Evolutionary conservation across 1,139 yeast genomes (phyloP), one percentile per base, ranked within the genome.

Genomic region (Magnusiomyces tetraspermus): DNA sequence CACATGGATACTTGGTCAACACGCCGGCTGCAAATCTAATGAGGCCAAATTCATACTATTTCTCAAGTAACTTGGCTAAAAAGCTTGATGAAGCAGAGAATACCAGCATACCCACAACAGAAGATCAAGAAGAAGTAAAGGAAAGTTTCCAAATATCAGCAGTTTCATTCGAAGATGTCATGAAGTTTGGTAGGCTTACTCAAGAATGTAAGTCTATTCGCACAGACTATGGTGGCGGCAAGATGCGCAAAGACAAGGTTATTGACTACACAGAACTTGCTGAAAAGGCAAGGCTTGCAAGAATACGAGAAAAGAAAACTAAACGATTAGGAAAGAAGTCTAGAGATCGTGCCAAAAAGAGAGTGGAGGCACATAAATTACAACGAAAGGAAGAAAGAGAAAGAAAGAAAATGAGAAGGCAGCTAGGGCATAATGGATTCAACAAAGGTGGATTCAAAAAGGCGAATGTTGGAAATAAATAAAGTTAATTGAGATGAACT

Each of bases 261-360:
- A 48, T 64, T 26, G 63, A 63, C 38, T 65, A 58, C 38, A 59
- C 60, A 8, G 61, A 59, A 13, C 56, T 60, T 33, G 65, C 62
- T 26, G 58, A 56, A 11, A 56, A 63, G 49, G 60, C 59, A 3
- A 58, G 55, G 28, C 57, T 22, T 17, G 30, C 23, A 26, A 37
- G 44, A 26, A 23, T 47, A 24, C 17, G 51, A 33, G 61, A 58
- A 13, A 53, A 58, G 22, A 58, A 51, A 43, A 52, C 55, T 31
- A 57, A 56, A 46, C 56, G 61, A 38, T 71, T 71, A 1, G 70
- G 72, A 15, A 66, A 66, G 53, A 61, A 60, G 53, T 60, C 69
- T 1, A 60, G 72, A 3, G 54, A 53, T 44, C 50, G 49, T 44
- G 48, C 54, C 30, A 41, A 42, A 41, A 49, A 46, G 42, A 46